Conservation (phyloP, 2,329 filamentous ascomycete species). For the Fusarium virguliforme region DNA sequence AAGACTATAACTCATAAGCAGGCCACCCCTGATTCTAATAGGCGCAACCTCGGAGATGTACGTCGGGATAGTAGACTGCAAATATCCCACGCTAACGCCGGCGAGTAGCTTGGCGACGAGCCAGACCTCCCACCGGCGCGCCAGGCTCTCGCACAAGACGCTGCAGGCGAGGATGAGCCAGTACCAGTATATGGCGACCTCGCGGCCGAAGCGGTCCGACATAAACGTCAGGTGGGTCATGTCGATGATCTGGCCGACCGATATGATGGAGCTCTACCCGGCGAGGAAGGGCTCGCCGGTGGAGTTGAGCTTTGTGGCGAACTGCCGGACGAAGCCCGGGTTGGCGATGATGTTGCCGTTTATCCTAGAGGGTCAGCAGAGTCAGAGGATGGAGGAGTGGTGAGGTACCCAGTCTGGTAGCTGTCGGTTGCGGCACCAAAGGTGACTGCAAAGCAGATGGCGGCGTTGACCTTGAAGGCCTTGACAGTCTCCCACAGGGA, state of each 20-base stretch:
- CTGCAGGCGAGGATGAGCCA: slow-evolving; percentile 56
- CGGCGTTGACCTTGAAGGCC: slow-evolving; percentile 48
- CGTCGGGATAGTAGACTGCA: slow-evolving; percentile 60
- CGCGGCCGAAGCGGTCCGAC: slow-evolving; percentile 53
- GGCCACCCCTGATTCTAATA: slow-evolving; percentile 58
- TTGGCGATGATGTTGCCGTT: slow-evolving; percentile 40
- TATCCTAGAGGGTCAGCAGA: slow-evolving; percentile 13
- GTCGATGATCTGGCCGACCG: slow-evolving; percentile 59
- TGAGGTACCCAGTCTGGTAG: slow-evolving; percentile 51
- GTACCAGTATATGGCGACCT: slow-evolving; percentile 53
- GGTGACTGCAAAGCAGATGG: slow-evolving; percentile 49
- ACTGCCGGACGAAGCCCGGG: slow-evolving; percentile 31
- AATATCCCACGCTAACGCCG: slow-evolving; percentile 60
- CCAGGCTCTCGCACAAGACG: slow-evolving; percentile 57
- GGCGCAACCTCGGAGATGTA: slow-evolving; percentile 62
- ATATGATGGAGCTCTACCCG: slow-evolving; percentile 59
- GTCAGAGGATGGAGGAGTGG: not conserved
- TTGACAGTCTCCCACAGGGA: slow-evolving; percentile 50
- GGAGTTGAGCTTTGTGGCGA: slow-evolving; percentile 31
- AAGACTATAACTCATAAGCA: slow-evolving; percentile 60
- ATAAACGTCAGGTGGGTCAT: slow-evolving; percentile 53
- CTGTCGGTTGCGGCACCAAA: slow-evolving; percentile 52
- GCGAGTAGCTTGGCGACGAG: slow-evolving; percentile 56
- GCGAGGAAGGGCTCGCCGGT: slow-evolving; percentile 53
- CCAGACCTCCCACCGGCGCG: slow-evolving; percentile 59